These are phyloP conservation scores for Lactarius deliciosus DNA, from an alignment of 768 basidiomycete genomes.

Conservation along the genomic window DNA sequence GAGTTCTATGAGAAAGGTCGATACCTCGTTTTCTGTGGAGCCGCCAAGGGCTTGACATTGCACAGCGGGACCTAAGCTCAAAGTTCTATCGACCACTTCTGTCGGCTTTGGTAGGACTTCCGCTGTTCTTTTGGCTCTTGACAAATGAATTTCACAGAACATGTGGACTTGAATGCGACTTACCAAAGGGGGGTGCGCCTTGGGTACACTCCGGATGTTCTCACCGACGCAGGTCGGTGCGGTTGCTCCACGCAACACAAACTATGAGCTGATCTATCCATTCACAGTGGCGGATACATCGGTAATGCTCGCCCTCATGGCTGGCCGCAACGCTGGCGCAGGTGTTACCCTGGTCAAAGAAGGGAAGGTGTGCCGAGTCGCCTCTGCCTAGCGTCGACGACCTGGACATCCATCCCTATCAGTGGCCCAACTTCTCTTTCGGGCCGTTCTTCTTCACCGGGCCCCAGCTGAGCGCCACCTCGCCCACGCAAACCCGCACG, in stretches of 20 bases:
- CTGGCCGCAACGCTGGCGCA: slow-evolving; percentile 73
- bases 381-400: background rate
- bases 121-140: background rate
- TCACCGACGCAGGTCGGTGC: slow-evolving; percentile 80
- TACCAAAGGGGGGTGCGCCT: slow-evolving; percentile 63
- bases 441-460: slow-evolving; percentile 84
- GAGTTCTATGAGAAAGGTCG: slow-evolving; percentile 65
- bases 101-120: slow-evolving; percentile 72
- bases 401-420: background rate
- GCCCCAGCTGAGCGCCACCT: slow-evolving; percentile 65
- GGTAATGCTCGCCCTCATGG: slow-evolving; percentile 93
- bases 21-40: background rate
- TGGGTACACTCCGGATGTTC: slow-evolving; percentile 92
- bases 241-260: background rate
- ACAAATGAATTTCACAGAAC: slow-evolving; percentile 54
- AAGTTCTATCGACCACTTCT: slow-evolving; percentile 90
- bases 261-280: background rate
- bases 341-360: slow-evolving; percentile 63
- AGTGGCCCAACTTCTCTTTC: slow-evolving; percentile 86
- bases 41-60: slow-evolving; percentile 2
- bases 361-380: slow-evolving; percentile 54
- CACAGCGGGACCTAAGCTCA: slow-evolving; percentile 69
- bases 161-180: slow-evolving; percentile 64
- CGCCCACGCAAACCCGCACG: slow-evolving; percentile 54
- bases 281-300: slow-evolving; percentile 85